Evolutionary conservation across 176 grass and related monocot species (phyloP).

Genomic region (Phyllostachys edulis): DNA sequence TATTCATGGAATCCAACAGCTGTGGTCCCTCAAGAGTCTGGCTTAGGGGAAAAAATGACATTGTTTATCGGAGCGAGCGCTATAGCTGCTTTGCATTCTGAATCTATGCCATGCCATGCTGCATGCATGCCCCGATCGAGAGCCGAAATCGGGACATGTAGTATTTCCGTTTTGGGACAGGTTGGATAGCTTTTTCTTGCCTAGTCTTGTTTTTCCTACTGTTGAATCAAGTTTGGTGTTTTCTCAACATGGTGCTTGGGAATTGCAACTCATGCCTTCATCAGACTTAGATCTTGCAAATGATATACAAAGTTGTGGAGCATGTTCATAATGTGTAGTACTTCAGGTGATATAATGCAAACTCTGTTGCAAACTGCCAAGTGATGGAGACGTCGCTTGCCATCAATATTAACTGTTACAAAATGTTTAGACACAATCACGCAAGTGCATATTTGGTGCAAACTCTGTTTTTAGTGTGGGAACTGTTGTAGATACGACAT

Average conservation of each 20-base stretch:
- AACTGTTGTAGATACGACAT: no score
- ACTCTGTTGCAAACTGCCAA: not conserved
- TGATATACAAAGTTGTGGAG: not conserved
- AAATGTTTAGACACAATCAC: not conserved
- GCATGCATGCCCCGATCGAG: not conserved
- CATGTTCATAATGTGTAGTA: not conserved
- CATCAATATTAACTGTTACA: not conserved
- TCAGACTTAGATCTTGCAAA: not conserved
- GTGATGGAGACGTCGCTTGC: not conserved
- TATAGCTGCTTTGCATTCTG: not conserved
- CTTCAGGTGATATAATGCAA: not conserved
- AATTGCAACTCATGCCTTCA: not conserved
- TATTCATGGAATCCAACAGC: not conserved
- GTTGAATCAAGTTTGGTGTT: not conserved
- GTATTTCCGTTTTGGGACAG: slow-evolving; percentile 20
- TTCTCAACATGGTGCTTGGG: not conserved
- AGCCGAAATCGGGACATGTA: not conserved
- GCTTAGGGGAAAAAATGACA: not conserved
- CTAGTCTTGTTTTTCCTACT: not conserved
- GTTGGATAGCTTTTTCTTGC: not conserved
- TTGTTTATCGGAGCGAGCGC: not conserved
- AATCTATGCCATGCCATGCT: not conserved
- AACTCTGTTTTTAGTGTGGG: not conserved
- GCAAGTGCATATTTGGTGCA: not conserved
- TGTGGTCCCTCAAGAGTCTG: not conserved